Conservation (phyloP, 2,329 filamentous ascomycete species). For the Cladosporium halotolerans region DNA sequence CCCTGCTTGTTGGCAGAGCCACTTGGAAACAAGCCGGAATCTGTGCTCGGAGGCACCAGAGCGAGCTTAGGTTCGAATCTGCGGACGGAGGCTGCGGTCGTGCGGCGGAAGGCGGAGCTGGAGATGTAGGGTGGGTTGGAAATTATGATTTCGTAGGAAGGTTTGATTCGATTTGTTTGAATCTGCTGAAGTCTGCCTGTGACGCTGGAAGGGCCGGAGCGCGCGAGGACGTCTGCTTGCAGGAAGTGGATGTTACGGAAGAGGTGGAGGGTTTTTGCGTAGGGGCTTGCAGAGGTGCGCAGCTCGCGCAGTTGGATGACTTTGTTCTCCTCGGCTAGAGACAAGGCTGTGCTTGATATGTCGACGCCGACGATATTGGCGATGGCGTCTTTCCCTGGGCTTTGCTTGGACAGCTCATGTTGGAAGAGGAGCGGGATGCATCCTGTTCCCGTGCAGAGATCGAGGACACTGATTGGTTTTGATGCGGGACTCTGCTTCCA, state of each 20-base stretch:
- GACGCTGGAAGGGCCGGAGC: background rate
- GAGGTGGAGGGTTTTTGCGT: background rate
- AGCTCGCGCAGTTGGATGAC: slow-evolving; percentile 36
- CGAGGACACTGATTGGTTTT: slow-evolving; percentile 57
- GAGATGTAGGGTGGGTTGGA: slow-evolving; percentile 94
- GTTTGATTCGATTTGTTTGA: background rate
- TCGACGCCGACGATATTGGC: slow-evolving; percentile 62
- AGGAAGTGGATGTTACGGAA: slow-evolving; percentile 27
- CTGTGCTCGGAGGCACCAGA: slow-evolving; percentile 54
- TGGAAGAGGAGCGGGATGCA: slow-evolving; percentile 79
- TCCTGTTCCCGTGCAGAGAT: slow-evolving; percentile 85
- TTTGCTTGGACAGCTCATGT: slow-evolving; percentile 45
- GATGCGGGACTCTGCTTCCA: slow-evolving; percentile 10
- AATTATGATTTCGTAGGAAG: slow-evolving; percentile 56
- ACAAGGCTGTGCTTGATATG: slow-evolving; percentile 59
- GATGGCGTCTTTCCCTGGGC: slow-evolving; percentile 30
- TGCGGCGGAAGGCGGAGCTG: slow-evolving; percentile 51
- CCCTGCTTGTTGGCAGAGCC: slow-evolving; percentile 21
- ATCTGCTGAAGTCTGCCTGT: background rate
- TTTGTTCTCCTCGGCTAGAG: slow-evolving; percentile 60
- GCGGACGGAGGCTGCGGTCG: slow-evolving; percentile 68
- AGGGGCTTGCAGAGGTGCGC: background rate
- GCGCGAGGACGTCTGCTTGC: slow-evolving; percentile 28
- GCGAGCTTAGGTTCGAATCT: slow-evolving; percentile 75
- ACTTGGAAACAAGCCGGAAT: slow-evolving; percentile 1